These are phyloP conservation scores for Yamadazyma atlantica DNA, from an alignment of 1,139 yeast species.

Conservation along the genomic window DNA sequence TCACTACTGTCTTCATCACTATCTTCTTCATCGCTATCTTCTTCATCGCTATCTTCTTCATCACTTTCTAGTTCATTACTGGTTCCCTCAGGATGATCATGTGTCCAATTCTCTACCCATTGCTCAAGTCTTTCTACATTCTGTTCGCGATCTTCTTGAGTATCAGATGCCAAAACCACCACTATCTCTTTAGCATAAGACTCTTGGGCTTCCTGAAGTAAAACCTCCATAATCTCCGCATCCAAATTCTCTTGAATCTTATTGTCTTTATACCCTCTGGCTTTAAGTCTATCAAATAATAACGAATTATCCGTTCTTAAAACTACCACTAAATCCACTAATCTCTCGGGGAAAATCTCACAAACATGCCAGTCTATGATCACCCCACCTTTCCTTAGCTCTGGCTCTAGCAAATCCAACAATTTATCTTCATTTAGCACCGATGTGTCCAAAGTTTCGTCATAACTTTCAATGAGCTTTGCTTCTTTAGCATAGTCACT, in stretches of 20 bases:
- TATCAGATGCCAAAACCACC: constrained; percentile 72
- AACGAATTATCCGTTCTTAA: constrained; percentile 71
- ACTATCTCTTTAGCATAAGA: constrained; percentile 78
- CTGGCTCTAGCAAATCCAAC: constrained; percentile 76
- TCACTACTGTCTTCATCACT: constrained; percentile 8
- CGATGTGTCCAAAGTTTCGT: constrained; percentile 77
- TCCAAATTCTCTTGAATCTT: constrained; percentile 91
- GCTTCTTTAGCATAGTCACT: constrained; percentile 82
- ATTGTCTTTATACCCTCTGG: constrained; percentile 71
- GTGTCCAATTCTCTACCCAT: constrained; percentile 77
- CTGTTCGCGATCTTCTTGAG: constrained; percentile 71
- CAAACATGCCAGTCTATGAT: constrained; percentile 97
- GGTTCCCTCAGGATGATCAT: constrained; percentile 45
- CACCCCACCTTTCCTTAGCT: constrained; percentile 79
- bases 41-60: constrained; percentile 5
- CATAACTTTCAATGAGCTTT: constrained; percentile 79
- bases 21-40: constrained; percentile 8
- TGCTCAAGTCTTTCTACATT: constrained; percentile 72
- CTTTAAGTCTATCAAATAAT: constrained; percentile 71
- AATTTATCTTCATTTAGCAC: constrained; percentile 92
- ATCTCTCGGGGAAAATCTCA: constrained; percentile 89
- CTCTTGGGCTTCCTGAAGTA: constrained; percentile 83
- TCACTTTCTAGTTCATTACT: constrained; percentile 14
- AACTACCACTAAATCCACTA: constrained; percentile 90
- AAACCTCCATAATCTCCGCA: constrained; percentile 95